phyloP scores from a whole-genome alignment of 192 early-diverging fungal species.

The Podila clonocystis region DNA sequence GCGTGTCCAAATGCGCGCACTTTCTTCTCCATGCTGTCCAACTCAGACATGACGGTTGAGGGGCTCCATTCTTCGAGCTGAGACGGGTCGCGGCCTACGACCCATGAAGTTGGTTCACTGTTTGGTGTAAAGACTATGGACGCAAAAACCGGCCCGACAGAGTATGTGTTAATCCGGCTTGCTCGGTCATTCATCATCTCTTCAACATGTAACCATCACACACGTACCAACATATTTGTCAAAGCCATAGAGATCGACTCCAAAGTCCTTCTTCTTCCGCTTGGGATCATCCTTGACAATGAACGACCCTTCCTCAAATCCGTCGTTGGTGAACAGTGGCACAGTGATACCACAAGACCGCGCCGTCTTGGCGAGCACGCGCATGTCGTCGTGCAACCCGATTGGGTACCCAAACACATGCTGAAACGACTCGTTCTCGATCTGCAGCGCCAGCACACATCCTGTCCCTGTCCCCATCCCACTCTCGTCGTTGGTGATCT shows the following conservation, averaged over 20 bases:
- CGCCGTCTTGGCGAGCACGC: conserved; percentile 77
- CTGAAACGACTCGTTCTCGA: conserved; percentile 85
- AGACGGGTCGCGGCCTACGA: conserved; percentile 35
- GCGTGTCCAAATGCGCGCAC: conserved; percentile 76
- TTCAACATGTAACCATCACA: not conserved
- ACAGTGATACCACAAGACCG: conserved; percentile 80
- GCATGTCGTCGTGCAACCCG: conserved; percentile 84
- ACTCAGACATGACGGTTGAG: conserved; percentile 51
- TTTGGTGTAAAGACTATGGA: conserved; percentile 63
- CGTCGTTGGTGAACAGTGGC: conserved; percentile 91
- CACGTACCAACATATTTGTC: conserved; percentile 78
- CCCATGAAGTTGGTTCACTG: conserved; percentile 61
- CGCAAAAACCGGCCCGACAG: not conserved
- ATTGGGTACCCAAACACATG: conserved; percentile 69
- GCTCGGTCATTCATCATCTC: no score
- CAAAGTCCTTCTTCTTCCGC: conserved; percentile 63
- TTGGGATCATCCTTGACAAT: conserved; percentile 54
- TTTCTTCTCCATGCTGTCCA: conserved; percentile 73
- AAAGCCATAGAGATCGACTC: conserved; percentile 82
- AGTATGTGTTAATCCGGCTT: no score
- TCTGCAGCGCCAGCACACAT: conserved; percentile 82
- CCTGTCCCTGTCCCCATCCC: conserved; percentile 33
- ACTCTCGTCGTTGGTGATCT: conserved; percentile 69
- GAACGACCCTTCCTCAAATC: conserved; percentile 73
- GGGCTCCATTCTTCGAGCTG: conserved; percentile 69